Percentiles rank a stretch among this genome's conserved stretches.
Evolutionary conservation across 2,329 filamentous ascomycete genomes (phyloP).

Genomic region (Fusarium bulbicola): DNA sequence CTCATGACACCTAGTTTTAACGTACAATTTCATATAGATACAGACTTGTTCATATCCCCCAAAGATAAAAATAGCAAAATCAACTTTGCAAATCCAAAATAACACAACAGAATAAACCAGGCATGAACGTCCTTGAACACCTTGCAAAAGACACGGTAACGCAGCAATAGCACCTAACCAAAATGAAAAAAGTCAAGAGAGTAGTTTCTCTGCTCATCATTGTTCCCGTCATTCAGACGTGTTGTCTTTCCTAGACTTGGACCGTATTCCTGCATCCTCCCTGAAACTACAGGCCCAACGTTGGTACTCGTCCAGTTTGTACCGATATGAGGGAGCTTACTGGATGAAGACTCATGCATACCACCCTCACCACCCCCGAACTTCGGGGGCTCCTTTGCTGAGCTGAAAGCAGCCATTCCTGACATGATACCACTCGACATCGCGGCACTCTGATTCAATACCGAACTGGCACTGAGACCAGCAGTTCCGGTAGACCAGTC

Average conservation of each 20-base stretch:
- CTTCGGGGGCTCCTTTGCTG: slow-evolving; percentile 16
- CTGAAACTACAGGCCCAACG: slow-evolving; percentile 39
- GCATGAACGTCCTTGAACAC: slow-evolving; percentile 8
- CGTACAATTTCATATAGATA: background rate
- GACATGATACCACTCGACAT: slow-evolving; percentile 42
- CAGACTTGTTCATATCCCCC: background rate
- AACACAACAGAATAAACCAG: background rate
- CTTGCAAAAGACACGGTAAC: slow-evolving; percentile 2
- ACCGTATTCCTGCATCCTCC: slow-evolving; percentile 46
- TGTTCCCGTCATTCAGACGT: slow-evolving; percentile 20
- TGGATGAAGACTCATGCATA: background rate
- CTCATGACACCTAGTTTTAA: background rate
- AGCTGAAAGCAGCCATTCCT: slow-evolving; percentile 16
- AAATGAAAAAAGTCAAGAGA: slow-evolving; percentile 54
- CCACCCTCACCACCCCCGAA: background rate
- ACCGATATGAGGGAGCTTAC: slow-evolving; percentile 10
- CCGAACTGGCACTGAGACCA: slow-evolving; percentile 44
- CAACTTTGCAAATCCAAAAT: background rate
- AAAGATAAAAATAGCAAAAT: background rate
- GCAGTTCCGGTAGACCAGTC: slow-evolving; percentile 44
- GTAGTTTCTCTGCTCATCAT: slow-evolving; percentile 44
- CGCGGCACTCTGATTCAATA: slow-evolving; percentile 40
- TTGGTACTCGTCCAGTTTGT: slow-evolving; percentile 23
- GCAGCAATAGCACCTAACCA: slow-evolving; percentile 1
- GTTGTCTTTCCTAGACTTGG: slow-evolving; percentile 43